Conservation (phyloP, 140 eudicot species). For the Cichorium intybus region DNA sequence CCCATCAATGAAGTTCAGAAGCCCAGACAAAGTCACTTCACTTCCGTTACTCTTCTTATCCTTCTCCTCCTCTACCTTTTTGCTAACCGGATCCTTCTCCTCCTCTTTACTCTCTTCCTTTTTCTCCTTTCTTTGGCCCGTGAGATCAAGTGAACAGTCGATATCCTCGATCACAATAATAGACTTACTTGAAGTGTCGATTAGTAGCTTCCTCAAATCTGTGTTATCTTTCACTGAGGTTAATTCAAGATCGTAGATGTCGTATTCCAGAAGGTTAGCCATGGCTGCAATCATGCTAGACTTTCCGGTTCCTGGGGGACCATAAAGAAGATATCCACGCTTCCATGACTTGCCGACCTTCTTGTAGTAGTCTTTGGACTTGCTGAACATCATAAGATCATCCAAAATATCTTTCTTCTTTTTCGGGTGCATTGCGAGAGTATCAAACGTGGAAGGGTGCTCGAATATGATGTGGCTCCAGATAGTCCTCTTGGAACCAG, state of each 20-base stretch:
- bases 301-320: conserved; percentile 54
- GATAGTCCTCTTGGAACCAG: background rate
- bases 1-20: conserved; percentile 42
- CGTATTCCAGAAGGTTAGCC: conserved; percentile 45
- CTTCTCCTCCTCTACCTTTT: background rate
- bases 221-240: conserved; percentile 44
- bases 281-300: conserved; percentile 58
- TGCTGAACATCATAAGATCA: conserved; percentile 35
- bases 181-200: conserved; percentile 45
- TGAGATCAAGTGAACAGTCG: conserved; percentile 45
- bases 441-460: conserved; percentile 45
- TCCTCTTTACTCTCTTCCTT: conserved; percentile 22
- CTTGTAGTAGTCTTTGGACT: conserved; percentile 36
- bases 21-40: conserved; percentile 41
- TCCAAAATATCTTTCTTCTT: conserved; percentile 38
- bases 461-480: conserved; percentile 46
- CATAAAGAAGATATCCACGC: conserved; percentile 46
- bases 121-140: conserved; percentile 38
- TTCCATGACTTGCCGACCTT: conserved; percentile 48
- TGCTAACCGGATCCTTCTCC: conserved; percentile 14
- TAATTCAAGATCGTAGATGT: conserved; percentile 45
- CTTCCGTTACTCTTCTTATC: conserved; percentile 29
- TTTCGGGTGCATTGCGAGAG: conserved; percentile 42
- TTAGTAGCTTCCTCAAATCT: conserved; percentile 37
- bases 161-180: conserved; percentile 46